Conservation (phyloP, 306 rosid genomes). For the Cucumis sativus region Cucumber_9930_V3 NC_026657.2:35293501-35294000, state of each 20-base stretch:
- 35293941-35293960: too few species aligned
- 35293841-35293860: conserved; percentile 51
- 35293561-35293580: too few species aligned
- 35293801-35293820: not conserved
- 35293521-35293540: not conserved
- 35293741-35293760: too few species aligned
- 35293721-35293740: conserved; percentile 15
- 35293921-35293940: too few species aligned
- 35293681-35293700: conserved; percentile 60
- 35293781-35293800: conserved; percentile 3
- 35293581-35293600: too few species aligned
- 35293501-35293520: conserved; percentile 32
- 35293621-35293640: conserved; percentile 37
- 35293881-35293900: conserved; percentile 35
- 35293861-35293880: conserved; percentile 57
- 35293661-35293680: conserved; percentile 31
- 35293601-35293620: too few species aligned
- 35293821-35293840: conserved; percentile 43
- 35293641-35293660: conserved; percentile 41
- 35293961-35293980: too few species aligned
- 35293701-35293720: conserved; percentile 52
- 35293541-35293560: not conserved
- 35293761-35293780: not conserved
- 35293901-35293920: conserved; percentile 31
- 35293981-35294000: conserved; percentile 4